phyloP scores from a whole-genome alignment of 331 rosid genomes.

The Quercus tomentella region DNA sequence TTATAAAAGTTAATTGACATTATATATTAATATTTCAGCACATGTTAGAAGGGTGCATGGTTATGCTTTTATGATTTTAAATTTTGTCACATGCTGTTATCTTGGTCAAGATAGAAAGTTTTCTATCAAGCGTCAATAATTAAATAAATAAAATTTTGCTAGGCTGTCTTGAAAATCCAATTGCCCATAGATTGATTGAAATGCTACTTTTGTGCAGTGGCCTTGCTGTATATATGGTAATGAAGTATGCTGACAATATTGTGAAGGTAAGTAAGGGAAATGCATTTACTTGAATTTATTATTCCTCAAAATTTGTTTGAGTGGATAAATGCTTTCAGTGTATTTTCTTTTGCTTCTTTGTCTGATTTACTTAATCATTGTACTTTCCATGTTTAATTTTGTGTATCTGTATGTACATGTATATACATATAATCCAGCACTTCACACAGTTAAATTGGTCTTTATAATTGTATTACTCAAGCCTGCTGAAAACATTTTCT shows the following conservation, averaged over 20 bases:
- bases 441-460: too few relatives aligned
- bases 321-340: too few relatives aligned
- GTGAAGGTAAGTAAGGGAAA: constrained; percentile 66
- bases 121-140: neutral
- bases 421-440: too few relatives aligned
- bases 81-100: neutral
- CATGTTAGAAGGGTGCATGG: neutral
- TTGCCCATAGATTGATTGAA: neutral
- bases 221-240: constrained; percentile 94
- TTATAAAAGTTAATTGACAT: too few relatives aligned
- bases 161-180: neutral
- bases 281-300: neutral
- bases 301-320: too few relatives aligned
- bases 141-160: neutral
- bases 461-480: too few relatives aligned
- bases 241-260: constrained; percentile 98
- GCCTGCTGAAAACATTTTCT: neutral
- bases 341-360: too few relatives aligned
- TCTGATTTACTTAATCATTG: too few relatives aligned
- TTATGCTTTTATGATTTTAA: neutral
- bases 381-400: too few relatives aligned
- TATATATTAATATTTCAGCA: neutral
- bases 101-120: neutral
- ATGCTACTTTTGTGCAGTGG: constrained; percentile 57
- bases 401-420: too few relatives aligned